phyloP scores from a whole-genome alignment of 768 basidiomycete genomes.

The Suillus subluteus region DNA sequence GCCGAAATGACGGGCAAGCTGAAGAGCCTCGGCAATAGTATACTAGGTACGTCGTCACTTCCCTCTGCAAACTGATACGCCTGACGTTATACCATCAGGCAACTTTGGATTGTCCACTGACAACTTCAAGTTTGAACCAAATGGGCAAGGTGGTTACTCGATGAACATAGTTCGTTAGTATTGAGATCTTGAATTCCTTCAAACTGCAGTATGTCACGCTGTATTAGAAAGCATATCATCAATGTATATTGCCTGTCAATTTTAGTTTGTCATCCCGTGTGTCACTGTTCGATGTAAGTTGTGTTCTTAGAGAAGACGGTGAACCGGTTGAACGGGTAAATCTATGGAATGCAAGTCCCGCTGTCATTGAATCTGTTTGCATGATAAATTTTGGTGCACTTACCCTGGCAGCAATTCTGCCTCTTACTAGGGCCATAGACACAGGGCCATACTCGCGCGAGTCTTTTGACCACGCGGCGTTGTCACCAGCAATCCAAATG shows the following conservation, averaged over 20 bases:
- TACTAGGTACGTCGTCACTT: constrained; percentile 63
- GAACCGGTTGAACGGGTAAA: constrained; percentile 35
- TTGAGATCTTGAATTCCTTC: not conserved
- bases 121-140: constrained; percentile 96
- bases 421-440: constrained; percentile 75
- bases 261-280: not conserved
- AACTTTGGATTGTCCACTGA: constrained; percentile 94
- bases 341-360: constrained; percentile 21
- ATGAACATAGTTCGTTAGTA: constrained; percentile 76
- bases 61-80: not conserved
- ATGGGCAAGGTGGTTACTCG: constrained; percentile 94
- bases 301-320: constrained; percentile 25
- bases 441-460: constrained; percentile 94
- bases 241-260: not conserved
- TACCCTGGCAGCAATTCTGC: constrained; percentile 69
- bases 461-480: constrained; percentile 79
- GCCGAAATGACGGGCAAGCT: constrained; percentile 91
- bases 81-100: constrained; percentile 46
- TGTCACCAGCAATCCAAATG: constrained; percentile 92
- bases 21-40: constrained; percentile 88
- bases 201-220: constrained; percentile 3
- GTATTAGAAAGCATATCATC: not conserved
- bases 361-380: not conserved
- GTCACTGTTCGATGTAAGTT: constrained; percentile 23
- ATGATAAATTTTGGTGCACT: constrained; percentile 21